A percentile compares a stretch with the other conserved stretches of the same genome.
phyloP scores from a whole-genome alignment of 306 rosid species.

The Crotalaria pallida region DNA sequence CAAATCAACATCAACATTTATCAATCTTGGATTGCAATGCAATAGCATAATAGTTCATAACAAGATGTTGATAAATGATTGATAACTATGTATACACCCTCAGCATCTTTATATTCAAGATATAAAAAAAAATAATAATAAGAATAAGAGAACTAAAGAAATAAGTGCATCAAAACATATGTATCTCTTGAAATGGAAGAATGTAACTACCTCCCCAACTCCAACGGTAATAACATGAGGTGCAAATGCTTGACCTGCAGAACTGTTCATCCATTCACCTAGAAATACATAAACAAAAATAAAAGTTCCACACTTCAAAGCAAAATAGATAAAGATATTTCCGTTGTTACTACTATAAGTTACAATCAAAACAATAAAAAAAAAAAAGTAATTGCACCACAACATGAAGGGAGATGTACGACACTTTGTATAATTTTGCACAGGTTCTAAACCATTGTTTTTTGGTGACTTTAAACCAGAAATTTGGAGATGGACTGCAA shows the following conservation, averaged over 20 bases:
- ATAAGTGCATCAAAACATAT: neutral
- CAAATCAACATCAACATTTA: too few species aligned
- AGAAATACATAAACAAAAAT: slow-evolving; percentile 7
- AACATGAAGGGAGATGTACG: neutral
- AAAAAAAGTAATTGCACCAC: neutral
- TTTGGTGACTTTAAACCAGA: neutral
- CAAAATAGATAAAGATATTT: neutral
- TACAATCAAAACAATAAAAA: neutral
- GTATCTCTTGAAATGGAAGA: neutral
- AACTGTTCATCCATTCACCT: slow-evolving; percentile 99
- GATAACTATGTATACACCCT: neutral
- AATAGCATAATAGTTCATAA: too few species aligned
- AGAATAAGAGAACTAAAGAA: neutral
- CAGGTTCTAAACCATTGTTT: neutral
- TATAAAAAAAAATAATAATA: neutral
- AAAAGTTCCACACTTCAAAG: slow-evolving; percentile 11
- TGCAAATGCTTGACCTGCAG: slow-evolving; percentile 92
- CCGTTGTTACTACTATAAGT: neutral
- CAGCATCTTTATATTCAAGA: neutral
- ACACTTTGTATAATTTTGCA: neutral
- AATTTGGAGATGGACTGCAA: neutral
- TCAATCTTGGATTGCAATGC: neutral
- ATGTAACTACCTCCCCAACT: slow-evolving; percentile 67
- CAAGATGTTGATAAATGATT: too few species aligned
- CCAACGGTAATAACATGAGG: slow-evolving; percentile 84